These are phyloP conservation scores for Fusarium bulbicola DNA, from an alignment of 2,329 filamentous ascomycete species.

Conservation along the genomic window DNA sequence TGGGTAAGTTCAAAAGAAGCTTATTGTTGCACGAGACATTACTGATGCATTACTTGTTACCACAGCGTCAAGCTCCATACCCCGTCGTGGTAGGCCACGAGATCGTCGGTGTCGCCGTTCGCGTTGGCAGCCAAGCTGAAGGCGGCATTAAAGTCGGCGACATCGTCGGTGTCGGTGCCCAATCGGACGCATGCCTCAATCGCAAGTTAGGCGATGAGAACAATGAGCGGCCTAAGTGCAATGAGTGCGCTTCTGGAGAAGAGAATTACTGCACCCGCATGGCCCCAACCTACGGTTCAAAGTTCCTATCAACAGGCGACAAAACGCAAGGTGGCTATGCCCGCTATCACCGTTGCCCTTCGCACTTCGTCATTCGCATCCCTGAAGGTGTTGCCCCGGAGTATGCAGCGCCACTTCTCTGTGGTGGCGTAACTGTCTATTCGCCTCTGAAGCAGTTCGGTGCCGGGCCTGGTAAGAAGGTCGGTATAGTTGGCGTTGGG, in stretches of 20 bases:
- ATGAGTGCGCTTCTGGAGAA: conserved; percentile 67
- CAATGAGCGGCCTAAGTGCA: conserved; percentile 45
- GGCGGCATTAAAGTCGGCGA: conserved; percentile 66
- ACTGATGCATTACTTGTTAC: conserved; percentile 20
- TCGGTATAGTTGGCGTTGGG: conserved; percentile 73
- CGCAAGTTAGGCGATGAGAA: fast-evolving
- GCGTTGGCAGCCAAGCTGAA: conserved; percentile 59
- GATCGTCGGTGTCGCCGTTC: conserved; percentile 67
- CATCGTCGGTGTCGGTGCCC: conserved; percentile 75
- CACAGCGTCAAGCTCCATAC: conserved; percentile 21
- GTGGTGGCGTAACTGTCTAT: conserved; percentile 82
- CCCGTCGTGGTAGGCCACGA: conserved; percentile 70
- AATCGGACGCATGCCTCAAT: conserved; percentile 69
- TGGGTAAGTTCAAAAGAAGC: conserved; percentile 46
- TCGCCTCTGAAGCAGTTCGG: conserved; percentile 69
- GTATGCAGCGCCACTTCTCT: conserved; percentile 80
- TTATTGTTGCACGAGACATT: fast-evolving
- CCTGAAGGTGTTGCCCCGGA: conserved; percentile 71
- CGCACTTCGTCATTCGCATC: conserved; percentile 67
- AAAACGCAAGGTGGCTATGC: conserved; percentile 66
- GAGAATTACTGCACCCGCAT: conserved; percentile 74
- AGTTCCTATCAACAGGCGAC: conserved; percentile 65
- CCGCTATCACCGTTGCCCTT: conserved; percentile 34
- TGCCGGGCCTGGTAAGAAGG: conserved; percentile 63
- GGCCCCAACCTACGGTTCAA: conserved; percentile 67